Evolutionary conservation across 139 green algal genomes (phyloP), one percentile per base, ranked within the genome.

Genomic region (Penium margaritaceum): DNA sequence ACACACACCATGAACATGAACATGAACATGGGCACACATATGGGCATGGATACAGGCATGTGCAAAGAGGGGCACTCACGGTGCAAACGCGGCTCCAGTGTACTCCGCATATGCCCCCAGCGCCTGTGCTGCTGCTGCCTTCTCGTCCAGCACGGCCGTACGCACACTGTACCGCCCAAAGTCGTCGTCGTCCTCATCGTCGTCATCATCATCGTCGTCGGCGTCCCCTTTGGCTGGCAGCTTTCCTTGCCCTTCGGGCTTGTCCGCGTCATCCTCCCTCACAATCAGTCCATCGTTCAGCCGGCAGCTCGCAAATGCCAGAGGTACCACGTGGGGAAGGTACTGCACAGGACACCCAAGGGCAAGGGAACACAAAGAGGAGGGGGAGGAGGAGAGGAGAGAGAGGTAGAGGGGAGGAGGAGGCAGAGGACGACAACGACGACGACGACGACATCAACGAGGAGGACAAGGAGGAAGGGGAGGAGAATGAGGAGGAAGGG

Each of bases 61-160:
- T 15, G 39, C 27, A 6, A 21, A 54, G 53, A 24, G 67, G 36
- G 74, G 33, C 29, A 72, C 78, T 63, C 62, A 87, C 1, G 87
- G 80, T 46, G 71, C 54, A 67, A 90, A 89, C 34, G 75, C 76
- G 0, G 73, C 53, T 3, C 74, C 68, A 27, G 65, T 78, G 30
- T 82, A 47, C 24, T 83, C 57, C 2, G 89, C 85, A 61, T 89
- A 92, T 19, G 61, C 14, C 5, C 87, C 86, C 43, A 94, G 74
- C 0, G 87, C 89, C 21, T 84, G 35, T 32, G 47, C 77, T 0
- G 88, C 87, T 0, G 87, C 78, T 0, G 75, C 79, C 72, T 91
- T 92, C 75, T 93, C 88, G 27, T 93, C 88, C 76, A 92, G 66
- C 15, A 93, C 82, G 24, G 82, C 88, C 32, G 73, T 80, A 14